Evolutionary conservation across 2,329 filamentous ascomycete species (phyloP).

Genomic region (Botrytis elliptica): DNA sequence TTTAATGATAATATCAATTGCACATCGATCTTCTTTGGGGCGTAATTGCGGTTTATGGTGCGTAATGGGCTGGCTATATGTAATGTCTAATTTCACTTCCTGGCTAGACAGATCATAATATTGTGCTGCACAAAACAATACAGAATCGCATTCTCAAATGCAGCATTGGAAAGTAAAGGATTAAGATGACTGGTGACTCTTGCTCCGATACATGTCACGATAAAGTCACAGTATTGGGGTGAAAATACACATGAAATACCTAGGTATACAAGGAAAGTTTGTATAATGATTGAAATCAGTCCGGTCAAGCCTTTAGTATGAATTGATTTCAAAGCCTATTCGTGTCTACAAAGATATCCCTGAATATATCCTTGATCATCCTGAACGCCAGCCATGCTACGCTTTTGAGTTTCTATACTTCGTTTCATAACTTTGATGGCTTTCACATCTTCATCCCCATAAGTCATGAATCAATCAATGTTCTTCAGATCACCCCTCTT

Average conservation of each 20-base stretch:
- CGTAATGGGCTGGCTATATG: neutral
- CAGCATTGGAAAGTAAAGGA: neutral
- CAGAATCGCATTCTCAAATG: neutral
- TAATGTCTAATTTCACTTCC: neutral
- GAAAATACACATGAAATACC: neutral
- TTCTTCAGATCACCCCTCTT: neutral
- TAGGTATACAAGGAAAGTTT: neutral
- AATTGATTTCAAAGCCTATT: neutral
- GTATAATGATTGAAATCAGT: too few relatives aligned
- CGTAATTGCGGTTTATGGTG: too few relatives aligned
- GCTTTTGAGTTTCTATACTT: neutral
- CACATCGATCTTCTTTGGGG: neutral
- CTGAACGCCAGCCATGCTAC: constrained; percentile 5
- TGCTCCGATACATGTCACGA: too few relatives aligned
- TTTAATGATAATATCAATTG: neutral
- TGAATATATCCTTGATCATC: neutral
- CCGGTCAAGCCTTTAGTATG: neutral
- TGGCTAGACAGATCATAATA: too few relatives aligned
- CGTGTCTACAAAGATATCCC: neutral
- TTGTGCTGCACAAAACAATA: neutral
- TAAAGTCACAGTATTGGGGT: neutral
- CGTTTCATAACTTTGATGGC: neutral
- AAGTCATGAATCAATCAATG: neutral
- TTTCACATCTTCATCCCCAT: neutral
- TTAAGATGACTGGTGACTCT: too few relatives aligned